Evolutionary conservation across 257 asterid species (phyloP).

Genomic region (Asclepias syriaca): DNA sequence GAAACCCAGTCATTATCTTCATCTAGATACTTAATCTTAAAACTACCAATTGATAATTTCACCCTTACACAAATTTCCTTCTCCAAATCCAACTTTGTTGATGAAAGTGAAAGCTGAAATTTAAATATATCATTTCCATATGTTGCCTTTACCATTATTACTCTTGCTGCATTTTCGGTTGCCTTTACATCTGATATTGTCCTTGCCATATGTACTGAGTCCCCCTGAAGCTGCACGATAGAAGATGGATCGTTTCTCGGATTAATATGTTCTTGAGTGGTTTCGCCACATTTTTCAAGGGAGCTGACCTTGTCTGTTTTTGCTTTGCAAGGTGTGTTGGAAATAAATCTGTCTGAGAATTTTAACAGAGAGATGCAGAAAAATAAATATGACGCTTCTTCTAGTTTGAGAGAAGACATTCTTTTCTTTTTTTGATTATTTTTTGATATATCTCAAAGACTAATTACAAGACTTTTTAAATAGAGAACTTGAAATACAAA

Average conservation of each 20-base stretch:
- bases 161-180: not conserved
- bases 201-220: not conserved
- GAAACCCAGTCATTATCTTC: constrained; percentile 11
- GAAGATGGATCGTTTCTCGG: not conserved
- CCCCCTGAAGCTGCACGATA: not conserved
- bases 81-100: constrained; percentile 3
- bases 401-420: no score
- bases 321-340: constrained; percentile 8
- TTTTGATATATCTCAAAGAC: no score
- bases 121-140: constrained; percentile 12
- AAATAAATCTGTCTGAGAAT: no score
- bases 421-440: no score
- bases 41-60: constrained; percentile 1
- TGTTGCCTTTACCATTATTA: constrained; percentile 1
- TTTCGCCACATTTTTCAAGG: no score
- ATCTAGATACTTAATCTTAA: constrained; percentile 13
- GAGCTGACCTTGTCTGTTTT: not conserved
- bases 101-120: constrained; percentile 5
- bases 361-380: no score
- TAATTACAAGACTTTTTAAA: no score
- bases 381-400: no score
- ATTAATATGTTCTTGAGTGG: no score
- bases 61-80: constrained; percentile 16
- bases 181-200: not conserved
- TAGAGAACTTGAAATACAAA: no score